phyloP scores from a whole-genome alignment of 129 eudicot genomes.

The Glebionis coronaria region DNA sequence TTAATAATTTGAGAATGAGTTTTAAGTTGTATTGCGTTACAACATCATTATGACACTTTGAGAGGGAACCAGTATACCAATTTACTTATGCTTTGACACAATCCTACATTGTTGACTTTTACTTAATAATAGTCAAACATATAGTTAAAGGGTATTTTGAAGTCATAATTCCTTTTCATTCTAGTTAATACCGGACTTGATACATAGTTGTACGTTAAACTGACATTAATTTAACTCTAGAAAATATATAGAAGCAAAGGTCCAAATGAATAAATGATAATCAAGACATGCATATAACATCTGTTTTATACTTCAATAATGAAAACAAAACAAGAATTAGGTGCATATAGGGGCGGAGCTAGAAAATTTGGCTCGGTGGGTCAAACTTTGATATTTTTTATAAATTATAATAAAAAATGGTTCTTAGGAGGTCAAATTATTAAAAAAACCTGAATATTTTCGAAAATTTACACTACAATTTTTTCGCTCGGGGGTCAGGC shows the following conservation, averaged over 20 bases:
- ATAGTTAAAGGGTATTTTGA: constrained; percentile 27
- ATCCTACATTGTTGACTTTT: constrained; percentile 31
- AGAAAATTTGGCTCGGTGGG: no score
- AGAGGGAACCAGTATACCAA: constrained; percentile 34
- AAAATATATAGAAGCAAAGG: not conserved
- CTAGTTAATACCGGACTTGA: constrained; percentile 23
- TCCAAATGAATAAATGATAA: no score
- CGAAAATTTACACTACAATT: no score
- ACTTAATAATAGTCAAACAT: constrained; percentile 34
- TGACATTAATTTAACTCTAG: not conserved
- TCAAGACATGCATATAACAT: no score
- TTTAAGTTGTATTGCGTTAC: constrained; percentile 41
- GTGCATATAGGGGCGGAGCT: no score
- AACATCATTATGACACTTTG: constrained; percentile 31
- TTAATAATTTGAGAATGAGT: constrained; percentile 30
- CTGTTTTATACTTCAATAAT: no score
- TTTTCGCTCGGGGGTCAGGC: no score
- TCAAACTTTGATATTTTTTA: no score
- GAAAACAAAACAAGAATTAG: no score
- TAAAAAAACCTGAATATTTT: no score
- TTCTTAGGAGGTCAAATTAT: no score
- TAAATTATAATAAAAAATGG: no score
- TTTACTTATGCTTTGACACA: constrained; percentile 28
- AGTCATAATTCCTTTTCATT: constrained; percentile 27
- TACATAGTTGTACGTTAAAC: constrained; percentile 17